Evolutionary conservation across 1,139 yeast genomes (phyloP).

Genomic region (Pichia sp.): DNA sequence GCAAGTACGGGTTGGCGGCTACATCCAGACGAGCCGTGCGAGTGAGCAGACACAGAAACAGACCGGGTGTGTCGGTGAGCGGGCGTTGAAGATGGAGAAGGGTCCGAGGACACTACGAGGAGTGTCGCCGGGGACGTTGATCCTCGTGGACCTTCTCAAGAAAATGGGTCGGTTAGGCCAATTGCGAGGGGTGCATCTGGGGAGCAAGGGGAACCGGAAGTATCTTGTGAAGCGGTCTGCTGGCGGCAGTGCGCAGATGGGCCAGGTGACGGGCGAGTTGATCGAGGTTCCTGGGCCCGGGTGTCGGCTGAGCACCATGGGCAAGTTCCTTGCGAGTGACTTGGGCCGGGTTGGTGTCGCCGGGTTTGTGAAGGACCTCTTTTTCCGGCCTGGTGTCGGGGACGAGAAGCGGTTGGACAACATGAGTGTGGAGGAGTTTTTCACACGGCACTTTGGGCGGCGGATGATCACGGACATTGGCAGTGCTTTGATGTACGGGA

Average conservation of each 20-base stretch:
- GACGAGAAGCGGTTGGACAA: constrained; percentile 7
- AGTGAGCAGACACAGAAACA: constrained; percentile 10
- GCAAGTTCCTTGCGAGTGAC: constrained; percentile 43
- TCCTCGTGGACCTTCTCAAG: constrained; percentile 54
- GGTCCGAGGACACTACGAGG: constrained; percentile 78
- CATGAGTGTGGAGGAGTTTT: constrained; percentile 51
- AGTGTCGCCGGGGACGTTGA: constrained; percentile 56
- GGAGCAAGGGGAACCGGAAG: constrained; percentile 57
- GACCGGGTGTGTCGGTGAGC: constrained; percentile 19
- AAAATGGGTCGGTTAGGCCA: constrained; percentile 40
- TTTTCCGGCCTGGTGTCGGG: constrained; percentile 28
- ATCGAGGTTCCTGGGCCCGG: constrained; percentile 52
- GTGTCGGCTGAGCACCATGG: constrained; percentile 29
- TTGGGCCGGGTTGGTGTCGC: constrained; percentile 33
- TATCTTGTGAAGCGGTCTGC: constrained; percentile 41
- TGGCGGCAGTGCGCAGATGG: constrained; percentile 20
- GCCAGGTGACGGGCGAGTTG: constrained; percentile 32
- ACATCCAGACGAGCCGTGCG: constrained; percentile 52
- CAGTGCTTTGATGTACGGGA: constrained; percentile 84
- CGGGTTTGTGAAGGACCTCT: constrained; percentile 44
- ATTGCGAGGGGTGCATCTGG: constrained; percentile 45
- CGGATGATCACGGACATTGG: constrained; percentile 55
- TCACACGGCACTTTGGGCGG: constrained; percentile 66
- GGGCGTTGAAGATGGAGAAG: constrained; percentile 43
- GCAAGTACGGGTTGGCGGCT: constrained; percentile 63